Evolutionary conservation across 345 rosid genomes (phyloP).

Genomic region (Turritis glabra): DNA sequence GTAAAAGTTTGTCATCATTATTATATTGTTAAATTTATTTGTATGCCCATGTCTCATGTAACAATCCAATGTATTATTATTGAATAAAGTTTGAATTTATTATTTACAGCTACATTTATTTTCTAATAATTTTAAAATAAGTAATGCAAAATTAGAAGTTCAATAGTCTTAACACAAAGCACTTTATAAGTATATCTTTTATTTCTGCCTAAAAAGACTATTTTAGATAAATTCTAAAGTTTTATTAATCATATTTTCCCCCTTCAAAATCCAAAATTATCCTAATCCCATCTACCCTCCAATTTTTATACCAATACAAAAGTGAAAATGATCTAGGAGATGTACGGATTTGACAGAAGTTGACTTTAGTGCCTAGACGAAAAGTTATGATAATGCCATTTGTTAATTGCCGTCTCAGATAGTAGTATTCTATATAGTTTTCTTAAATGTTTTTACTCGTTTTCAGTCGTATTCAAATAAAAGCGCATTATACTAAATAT

Average conservation of each 20-base stretch:
- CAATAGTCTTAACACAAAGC: not conserved
- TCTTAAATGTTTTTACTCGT: not conserved
- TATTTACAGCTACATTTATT: not conserved
- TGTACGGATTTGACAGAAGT: conserved; percentile 25
- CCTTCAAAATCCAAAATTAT: not conserved
- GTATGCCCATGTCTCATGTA: conserved; percentile 6
- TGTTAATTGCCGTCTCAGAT: conserved; percentile 24
- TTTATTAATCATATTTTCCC: not conserved
- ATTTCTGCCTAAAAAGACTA: not conserved
- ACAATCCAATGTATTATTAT: not conserved
- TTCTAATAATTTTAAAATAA: not conserved
- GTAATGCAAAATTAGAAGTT: not conserved
- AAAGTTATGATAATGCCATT: conserved; percentile 16
- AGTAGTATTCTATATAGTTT: not conserved
- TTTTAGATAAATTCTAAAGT: not conserved
- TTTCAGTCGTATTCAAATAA: conserved; percentile 8
- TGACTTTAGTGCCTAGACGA: conserved; percentile 16
- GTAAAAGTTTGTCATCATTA: conserved; percentile 22
- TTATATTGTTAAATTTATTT: conserved; percentile 16
- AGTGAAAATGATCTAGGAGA: not conserved
- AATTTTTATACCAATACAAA: not conserved
- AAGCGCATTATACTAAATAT: conserved; percentile 8
- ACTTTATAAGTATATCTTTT: not conserved
- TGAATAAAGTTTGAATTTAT: conserved; percentile 18
- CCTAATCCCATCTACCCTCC: not conserved